phyloP scores from a whole-genome alignment of 257 asterid species.

The Nicotiana tomentosiformis region DNA sequence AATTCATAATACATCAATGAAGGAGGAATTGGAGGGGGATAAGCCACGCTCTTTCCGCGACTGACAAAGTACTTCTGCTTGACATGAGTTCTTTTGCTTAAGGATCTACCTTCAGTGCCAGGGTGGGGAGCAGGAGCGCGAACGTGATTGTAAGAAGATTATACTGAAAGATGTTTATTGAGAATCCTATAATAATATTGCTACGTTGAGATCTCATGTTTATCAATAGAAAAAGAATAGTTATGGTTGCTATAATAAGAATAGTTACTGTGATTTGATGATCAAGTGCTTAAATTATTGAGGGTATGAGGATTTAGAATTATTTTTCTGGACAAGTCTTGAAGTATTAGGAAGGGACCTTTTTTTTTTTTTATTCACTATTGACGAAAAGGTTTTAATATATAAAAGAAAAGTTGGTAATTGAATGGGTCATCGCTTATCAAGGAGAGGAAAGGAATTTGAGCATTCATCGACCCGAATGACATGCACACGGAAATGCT shows the following conservation, averaged over 20 bases:
- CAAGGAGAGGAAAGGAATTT: too few relatives aligned
- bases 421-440: too few relatives aligned
- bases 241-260: too few relatives aligned
- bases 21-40: conserved; percentile 10
- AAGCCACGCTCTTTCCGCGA: neutral
- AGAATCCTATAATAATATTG: neutral
- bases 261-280: neutral
- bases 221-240: neutral
- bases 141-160: neutral
- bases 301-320: neutral
- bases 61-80: conserved; percentile 39
- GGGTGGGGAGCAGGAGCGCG: conserved; percentile 15
- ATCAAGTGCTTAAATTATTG: neutral
- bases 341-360: too few relatives aligned
- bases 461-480: too few relatives aligned
- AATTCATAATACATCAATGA: too few relatives aligned
- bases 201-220: neutral
- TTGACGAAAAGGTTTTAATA: too few relatives aligned
- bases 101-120: conserved; percentile 26
- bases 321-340: neutral
- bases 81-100: conserved; percentile 9
- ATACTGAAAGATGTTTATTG: neutral
- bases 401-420: too few relatives aligned
- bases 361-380: too few relatives aligned
- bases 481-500: too few relatives aligned